phyloP scores from a whole-genome alignment of 2,329 filamentous ascomycete genomes.

The Calycina herbarum region DNA sequence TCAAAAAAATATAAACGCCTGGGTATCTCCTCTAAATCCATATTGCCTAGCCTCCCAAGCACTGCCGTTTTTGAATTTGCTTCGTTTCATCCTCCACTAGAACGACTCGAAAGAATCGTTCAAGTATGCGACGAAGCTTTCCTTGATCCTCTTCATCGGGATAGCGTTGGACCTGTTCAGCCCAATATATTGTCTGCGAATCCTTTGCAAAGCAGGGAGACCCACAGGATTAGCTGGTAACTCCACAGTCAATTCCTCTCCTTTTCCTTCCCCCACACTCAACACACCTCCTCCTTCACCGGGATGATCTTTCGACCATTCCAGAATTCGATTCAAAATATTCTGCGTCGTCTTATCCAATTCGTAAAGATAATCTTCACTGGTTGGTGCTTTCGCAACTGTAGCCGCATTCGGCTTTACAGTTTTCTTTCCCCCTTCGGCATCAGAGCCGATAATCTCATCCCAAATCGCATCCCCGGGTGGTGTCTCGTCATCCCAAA shows the following conservation, averaged over 20 bases:
- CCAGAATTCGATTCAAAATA: conserved; percentile 68
- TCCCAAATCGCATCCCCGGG: conserved; percentile 75
- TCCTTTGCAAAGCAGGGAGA: conserved; percentile 73
- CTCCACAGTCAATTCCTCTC: conserved; percentile 57
- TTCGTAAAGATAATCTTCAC: conserved; percentile 74
- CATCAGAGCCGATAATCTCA: conserved; percentile 58
- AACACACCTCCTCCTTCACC: conserved; percentile 62
- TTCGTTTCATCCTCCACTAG: conserved; percentile 13
- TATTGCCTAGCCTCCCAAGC: neutral
- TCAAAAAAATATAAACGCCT: neutral
- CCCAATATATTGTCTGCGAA: conserved; percentile 74
- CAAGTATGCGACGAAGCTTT: conserved; percentile 66
- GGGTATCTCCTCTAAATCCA: conserved; percentile 14
- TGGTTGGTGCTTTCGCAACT: conserved; percentile 62
- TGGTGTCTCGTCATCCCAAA: conserved; percentile 71
- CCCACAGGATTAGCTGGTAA: conserved; percentile 67
- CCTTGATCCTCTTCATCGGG: conserved; percentile 56
- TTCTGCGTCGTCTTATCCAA: conserved; percentile 78
- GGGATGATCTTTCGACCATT: conserved; percentile 64
- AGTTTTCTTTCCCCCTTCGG: conserved; percentile 59
- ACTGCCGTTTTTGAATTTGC: neutral
- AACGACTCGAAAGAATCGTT: conserved; percentile 59
- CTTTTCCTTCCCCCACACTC: conserved; percentile 31
- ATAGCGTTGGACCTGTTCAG: conserved; percentile 69
- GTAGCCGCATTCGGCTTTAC: conserved; percentile 76